A percentile compares a stretch with the other conserved stretches of the same genome.
These are phyloP conservation scores for Yamadazyma ubonensis DNA, from an alignment of 805 yeast genomes.

Conservation along the genomic window DNA sequence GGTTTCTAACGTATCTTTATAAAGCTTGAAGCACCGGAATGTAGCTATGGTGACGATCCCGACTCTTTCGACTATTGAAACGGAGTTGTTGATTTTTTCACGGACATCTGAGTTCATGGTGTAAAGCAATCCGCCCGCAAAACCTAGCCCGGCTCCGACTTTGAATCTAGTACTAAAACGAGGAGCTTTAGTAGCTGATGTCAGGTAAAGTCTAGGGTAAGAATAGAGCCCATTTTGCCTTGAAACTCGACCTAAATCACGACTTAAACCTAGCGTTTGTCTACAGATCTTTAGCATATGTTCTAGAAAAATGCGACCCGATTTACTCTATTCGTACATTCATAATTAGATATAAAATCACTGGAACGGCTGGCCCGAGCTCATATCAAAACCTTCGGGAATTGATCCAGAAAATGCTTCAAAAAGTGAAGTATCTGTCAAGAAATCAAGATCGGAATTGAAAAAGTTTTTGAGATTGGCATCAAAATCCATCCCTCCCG, in stretches of 20 bases:
- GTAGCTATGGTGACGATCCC: slow-evolving; percentile 70
- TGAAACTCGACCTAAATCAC: no score
- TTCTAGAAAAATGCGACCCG: no score
- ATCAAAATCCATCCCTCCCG: slow-evolving; percentile 8
- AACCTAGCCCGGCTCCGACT: slow-evolving; percentile 29
- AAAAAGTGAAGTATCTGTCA: slow-evolving; percentile 11
- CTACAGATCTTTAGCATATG: no score
- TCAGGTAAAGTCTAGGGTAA: no score
- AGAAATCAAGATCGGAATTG: slow-evolving; percentile 14
- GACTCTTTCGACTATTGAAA: slow-evolving; percentile 48
- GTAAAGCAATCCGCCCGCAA: slow-evolving; percentile 29
- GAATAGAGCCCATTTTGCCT: no score
- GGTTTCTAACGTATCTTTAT: slow-evolving; percentile 53
- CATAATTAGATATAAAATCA: background rate
- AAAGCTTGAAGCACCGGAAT: slow-evolving; percentile 66
- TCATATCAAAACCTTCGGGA: background rate
- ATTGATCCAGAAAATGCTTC: slow-evolving; percentile 5
- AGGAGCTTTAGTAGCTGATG: background rate
- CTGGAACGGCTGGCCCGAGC: background rate
- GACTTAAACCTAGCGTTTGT: no score
- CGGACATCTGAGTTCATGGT: slow-evolving; percentile 38
- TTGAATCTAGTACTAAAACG: slow-evolving; percentile 9
- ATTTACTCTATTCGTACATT: slow-evolving; percentile 4
- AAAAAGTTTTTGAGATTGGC: slow-evolving; percentile 11
- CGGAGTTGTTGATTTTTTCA: slow-evolving; percentile 30